Base-by-base conservation (phyloP, 1,139 yeast species). In the Debaryomyces fabryi region DNA sequence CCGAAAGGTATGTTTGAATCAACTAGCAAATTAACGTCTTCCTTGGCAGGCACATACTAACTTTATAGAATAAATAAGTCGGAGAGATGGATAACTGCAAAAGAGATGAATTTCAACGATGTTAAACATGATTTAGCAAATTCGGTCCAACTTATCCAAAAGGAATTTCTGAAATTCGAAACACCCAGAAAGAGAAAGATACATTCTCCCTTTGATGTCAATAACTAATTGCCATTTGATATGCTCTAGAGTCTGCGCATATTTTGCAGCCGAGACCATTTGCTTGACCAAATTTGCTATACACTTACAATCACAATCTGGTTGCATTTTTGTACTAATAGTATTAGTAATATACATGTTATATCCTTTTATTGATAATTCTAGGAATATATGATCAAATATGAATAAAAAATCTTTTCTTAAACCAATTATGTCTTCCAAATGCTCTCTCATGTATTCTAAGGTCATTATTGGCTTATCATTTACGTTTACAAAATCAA, bases 61-160 rank as follows among this genome's bases (percentile, higher is more conserved):
- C 43, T 16, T 10, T 9, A 3, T 44, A 53, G 56, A 39, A 48
- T 64, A n/a, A 54, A 56, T 3, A 42, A 39, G 4, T 57, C 58
- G 8, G 64, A 60, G 45, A 44, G 49, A 18, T 64, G 66, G 65
- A 54, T 59, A 8, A 53, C 46, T 23, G 45, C 53, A 13, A 63
- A 63, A 49, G 63, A 60, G 33, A 43, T 45, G 4, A 55, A 49
- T 16, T 48, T 62, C 39, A 49, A 51, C 6, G 50, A 50, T 38
- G 49, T 55, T 33, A 58, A 56, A 39, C 44, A 40, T 13, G 61
- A 58, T 30, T 39, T 62, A 29, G 46, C 53, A n/a, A 55, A 48
- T 16, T 55, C 65, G 1, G 58, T 62, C 3, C 50, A 52, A 23
- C 43, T 56, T 38, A 62, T 62, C 23, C 59, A 58, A 39, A 50